Conservation (phyloP, 805 yeast species). For the Monosporozyma siamensis region DNA sequence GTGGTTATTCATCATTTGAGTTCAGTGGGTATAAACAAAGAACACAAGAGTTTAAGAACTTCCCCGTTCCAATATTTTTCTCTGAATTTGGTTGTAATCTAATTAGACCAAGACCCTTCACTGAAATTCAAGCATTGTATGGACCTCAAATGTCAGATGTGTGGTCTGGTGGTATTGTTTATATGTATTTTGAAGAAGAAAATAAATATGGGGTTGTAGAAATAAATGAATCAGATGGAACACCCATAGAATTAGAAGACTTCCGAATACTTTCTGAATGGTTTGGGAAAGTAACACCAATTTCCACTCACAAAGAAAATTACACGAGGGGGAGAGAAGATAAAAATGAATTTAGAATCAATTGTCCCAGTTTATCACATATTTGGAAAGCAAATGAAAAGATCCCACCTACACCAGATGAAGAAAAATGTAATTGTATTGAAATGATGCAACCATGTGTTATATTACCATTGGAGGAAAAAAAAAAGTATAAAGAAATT, state of each 20-base stretch:
- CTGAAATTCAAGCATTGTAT: slow-evolving; percentile 59
- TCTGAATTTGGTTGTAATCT: slow-evolving; percentile 75
- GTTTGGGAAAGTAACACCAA: slow-evolving; percentile 29
- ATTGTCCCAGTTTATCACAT: slow-evolving; percentile 13
- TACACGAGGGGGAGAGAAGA: slow-evolving; percentile 13
- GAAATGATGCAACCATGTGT: slow-evolving; percentile 47
- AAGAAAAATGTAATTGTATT: slow-evolving; percentile 52
- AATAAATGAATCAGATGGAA: slow-evolving; percentile 31
- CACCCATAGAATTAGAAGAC: slow-evolving; percentile 49
- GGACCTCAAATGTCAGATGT: slow-evolving; percentile 60
- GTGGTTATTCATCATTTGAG: slow-evolving; percentile 55
- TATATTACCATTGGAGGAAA: slow-evolving; percentile 38
- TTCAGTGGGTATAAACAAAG: slow-evolving; percentile 58
- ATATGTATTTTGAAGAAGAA: slow-evolving; percentile 73
- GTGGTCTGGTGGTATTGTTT: slow-evolving; percentile 83
- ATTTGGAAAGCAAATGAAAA: slow-evolving; percentile 53
- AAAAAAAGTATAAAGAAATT: slow-evolving; percentile 43
- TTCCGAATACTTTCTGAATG: slow-evolving; percentile 48
- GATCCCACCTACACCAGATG: slow-evolving; percentile 64
- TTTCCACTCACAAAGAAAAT: background rate
- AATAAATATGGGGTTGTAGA: slow-evolving; percentile 66
- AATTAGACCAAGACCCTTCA: slow-evolving; percentile 58
- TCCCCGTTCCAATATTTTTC: slow-evolving; percentile 66
- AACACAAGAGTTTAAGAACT: slow-evolving; percentile 51
- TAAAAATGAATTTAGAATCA: background rate